A percentile compares a stretch with the other conserved stretches of the same genome.
Conservation (phyloP, 1,284 basidiomycete species). For the Puccinia brachypodii region DNA sequence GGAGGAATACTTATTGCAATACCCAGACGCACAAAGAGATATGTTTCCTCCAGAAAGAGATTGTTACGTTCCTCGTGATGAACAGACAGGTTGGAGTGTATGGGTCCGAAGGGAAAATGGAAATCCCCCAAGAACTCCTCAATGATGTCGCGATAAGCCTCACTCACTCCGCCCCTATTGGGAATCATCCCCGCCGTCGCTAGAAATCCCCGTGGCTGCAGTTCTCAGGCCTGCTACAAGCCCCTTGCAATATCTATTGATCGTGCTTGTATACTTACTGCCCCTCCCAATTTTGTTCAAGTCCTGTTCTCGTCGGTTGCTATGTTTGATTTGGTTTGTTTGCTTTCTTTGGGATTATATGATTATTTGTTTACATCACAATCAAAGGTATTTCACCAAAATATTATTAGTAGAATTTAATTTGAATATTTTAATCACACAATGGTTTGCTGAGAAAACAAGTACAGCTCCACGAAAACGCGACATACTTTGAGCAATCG, state of each 20-base stretch:
- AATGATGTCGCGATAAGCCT: neutral
- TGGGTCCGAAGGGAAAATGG: slow-evolving; percentile 41
- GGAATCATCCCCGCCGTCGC: too few relatives aligned
- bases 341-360: neutral
- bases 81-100: slow-evolving; percentile 29
- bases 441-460: neutral
- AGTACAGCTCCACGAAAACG: neutral
- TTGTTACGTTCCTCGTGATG: slow-evolving; percentile 19
- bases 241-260: neutral
- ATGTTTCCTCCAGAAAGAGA: slow-evolving; percentile 31
- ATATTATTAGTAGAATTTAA: neutral
- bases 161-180: neutral
- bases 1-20: slow-evolving; percentile 26
- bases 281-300: neutral
- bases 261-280: neutral
- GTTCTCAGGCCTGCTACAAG: neutral
- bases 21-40: slow-evolving; percentile 20
- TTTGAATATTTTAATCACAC: neutral
- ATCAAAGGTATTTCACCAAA: neutral
- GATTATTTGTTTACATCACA: neutral
- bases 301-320: neutral
- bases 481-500: neutral
- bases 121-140: neutral
- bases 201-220: neutral
- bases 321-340: neutral